Percentiles rank a stretch among this genome's conserved stretches.
phyloP scores from a whole-genome alignment of 768 basidiomycete species.

The Hydnum rufescens region DNA sequence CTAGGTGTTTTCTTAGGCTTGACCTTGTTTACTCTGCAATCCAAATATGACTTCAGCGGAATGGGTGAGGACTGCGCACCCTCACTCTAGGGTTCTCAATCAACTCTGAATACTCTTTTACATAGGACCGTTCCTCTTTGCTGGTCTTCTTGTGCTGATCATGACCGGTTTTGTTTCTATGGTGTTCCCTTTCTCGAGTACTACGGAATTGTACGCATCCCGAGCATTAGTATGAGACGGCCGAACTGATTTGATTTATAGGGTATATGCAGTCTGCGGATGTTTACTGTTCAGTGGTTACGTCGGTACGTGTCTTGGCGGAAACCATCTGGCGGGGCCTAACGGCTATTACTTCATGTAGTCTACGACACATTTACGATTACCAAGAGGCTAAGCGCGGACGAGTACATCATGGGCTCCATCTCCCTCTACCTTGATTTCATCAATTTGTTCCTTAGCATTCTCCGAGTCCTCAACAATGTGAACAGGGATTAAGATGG shows the following conservation, averaged over 20 bases:
- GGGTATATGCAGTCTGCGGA: slow-evolving; percentile 51
- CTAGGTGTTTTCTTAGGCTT: slow-evolving; percentile 83
- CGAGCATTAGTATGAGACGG: not conserved
- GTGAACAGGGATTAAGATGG: slow-evolving; percentile 16
- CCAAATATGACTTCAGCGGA: slow-evolving; percentile 92
- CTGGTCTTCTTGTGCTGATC: slow-evolving; percentile 43
- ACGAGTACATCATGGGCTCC: slow-evolving; percentile 82
- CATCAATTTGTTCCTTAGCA: slow-evolving; percentile 27
- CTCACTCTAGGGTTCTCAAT: not conserved
- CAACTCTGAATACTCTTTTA: not conserved
- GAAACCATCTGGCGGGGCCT: not conserved
- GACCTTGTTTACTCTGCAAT: slow-evolving; percentile 87
- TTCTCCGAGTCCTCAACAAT: slow-evolving; percentile 60
- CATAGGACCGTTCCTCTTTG: slow-evolving; percentile 57
- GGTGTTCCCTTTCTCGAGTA: slow-evolving; percentile 71
- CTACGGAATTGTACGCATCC: slow-evolving; percentile 38
- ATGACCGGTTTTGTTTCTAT: slow-evolving; percentile 67
- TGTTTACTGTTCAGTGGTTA: slow-evolving; percentile 79
- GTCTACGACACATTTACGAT: slow-evolving; percentile 81
- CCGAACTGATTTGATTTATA: not conserved
- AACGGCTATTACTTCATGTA: not conserved
- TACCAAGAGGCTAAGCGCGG: slow-evolving; percentile 72
- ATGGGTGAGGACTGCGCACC: slow-evolving; percentile 31
- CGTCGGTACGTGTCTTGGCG: slow-evolving; percentile 21
- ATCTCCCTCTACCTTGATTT: slow-evolving; percentile 82